These are phyloP conservation scores for Cardamine resedifolia DNA, from an alignment of 345 rosid genomes.

Conservation along the genomic window DNA sequence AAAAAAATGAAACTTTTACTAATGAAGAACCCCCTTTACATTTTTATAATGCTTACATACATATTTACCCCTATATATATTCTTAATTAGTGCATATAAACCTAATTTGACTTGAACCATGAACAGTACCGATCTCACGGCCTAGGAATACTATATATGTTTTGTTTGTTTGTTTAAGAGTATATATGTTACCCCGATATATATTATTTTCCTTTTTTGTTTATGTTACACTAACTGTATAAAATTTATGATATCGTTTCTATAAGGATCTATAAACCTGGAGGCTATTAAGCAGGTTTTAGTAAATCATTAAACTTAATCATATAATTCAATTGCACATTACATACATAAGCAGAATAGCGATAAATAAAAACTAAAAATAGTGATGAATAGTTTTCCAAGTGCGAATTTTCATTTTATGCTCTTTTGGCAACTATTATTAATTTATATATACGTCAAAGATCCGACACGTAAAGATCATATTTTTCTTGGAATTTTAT, in stretches of 20 bases:
- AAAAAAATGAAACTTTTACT: background rate
- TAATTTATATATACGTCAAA: background rate
- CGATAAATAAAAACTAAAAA: too few relatives aligned
- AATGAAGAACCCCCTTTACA: too few relatives aligned
- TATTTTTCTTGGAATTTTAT: background rate
- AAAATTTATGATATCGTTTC: too few relatives aligned
- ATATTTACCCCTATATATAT: background rate
- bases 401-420: background rate
- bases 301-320: too few relatives aligned
- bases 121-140: background rate
- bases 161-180: too few relatives aligned
- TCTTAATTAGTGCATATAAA: background rate
- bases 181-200: background rate
- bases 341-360: too few relatives aligned
- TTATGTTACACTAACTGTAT: background rate
- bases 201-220: background rate
- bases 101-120: background rate
- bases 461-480: conserved; percentile 8
- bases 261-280: background rate
- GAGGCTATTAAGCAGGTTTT: background rate
- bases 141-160: background rate
- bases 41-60: background rate
- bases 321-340: too few relatives aligned
- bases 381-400: background rate
- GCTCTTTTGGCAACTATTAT: background rate